Evolutionary conservation across 148 eudicot genomes (phyloP), one percentile per base, ranked within the genome.

Genomic region (Heliosperma pusillum): DNA sequence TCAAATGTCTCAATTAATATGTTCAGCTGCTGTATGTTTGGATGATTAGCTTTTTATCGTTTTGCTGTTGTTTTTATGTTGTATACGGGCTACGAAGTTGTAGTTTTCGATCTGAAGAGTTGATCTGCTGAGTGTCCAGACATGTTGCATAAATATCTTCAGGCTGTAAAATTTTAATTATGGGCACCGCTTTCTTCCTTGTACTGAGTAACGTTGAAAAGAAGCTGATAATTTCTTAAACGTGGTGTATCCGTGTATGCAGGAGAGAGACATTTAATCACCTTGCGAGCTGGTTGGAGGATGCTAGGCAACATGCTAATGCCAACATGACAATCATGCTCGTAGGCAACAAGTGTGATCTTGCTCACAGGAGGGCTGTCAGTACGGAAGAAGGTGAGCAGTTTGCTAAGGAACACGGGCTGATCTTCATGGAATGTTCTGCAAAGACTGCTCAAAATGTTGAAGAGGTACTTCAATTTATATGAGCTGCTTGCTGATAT

Each of bases 211-310:
- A 33, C 3, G 40, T 33, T 33, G 40, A 33, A 4, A 33, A 33
- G 9, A 16, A 30, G 21, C 20, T 30, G 45, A 36, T 17, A 19
- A 13, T 63, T 47, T 3, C 24, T 33, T 10, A 24, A 24, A 64
- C 12, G 30, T 36, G 20, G 44, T 29, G 15, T 77, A 36, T 77
- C 25, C 12, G 57, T 44, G 21, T 74, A 16, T 71, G 66, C 80
- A 84, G 86, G 84, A 80, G 86, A 59, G 86, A 84, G 82, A 84
- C 86, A 13, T 84, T 84, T 17, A 84, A 84, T 72, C 86, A 84
- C 59, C 86, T 84, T 66, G 84, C 84, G 7, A 84, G 82, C 72
- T 84, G 86, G 86, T 71, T 81, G 66, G 86, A 80, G 77, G 86
- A 84, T 81, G 86, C 86, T 52, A 80, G 84, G 75, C 84, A 84